These are phyloP conservation scores for Aspergillus clavatus DNA, from an alignment of 2,329 filamentous ascomycete species.

Conservation along the genomic window DNA sequence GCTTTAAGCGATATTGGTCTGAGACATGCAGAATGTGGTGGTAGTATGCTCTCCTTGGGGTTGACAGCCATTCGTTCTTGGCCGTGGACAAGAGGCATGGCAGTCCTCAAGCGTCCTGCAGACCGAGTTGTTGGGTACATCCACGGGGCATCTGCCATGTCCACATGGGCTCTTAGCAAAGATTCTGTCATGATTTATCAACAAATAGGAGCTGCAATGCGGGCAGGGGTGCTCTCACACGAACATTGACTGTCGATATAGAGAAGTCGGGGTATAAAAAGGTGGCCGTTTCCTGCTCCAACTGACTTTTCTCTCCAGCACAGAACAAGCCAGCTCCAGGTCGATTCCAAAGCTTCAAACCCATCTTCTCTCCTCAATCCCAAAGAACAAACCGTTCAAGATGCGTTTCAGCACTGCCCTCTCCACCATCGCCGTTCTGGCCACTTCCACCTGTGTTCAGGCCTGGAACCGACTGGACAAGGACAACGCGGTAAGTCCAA, in stretches of 20 bases:
- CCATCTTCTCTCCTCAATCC: background rate
- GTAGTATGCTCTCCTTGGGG: background rate
- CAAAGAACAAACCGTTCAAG: background rate
- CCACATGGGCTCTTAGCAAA: background rate
- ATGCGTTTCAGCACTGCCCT: conserved; percentile 23
- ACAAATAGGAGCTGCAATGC: background rate
- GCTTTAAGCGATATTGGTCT: background rate
- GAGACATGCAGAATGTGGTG: background rate
- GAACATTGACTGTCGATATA: background rate
- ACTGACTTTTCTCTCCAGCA: background rate
- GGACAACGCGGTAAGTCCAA: conserved; percentile 20
- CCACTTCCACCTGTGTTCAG: conserved; percentile 14
- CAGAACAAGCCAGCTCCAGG: background rate
- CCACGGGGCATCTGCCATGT: background rate
- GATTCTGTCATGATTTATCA: background rate
- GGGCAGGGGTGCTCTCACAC: too few relatives aligned
- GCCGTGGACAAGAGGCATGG: too few relatives aligned
- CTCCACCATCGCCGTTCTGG: conserved; percentile 14
- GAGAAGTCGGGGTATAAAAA: background rate
- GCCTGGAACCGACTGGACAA: conserved; percentile 26
- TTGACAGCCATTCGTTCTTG: too few relatives aligned
- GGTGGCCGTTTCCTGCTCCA: background rate
- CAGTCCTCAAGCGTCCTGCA: background rate
- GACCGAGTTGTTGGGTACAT: background rate
- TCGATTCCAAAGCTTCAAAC: too few relatives aligned